Percentiles rank a stretch among this genome's conserved stretches.
These are phyloP conservation scores for Cymbopogon flexuosus DNA, from an alignment of 202 grass and related monocot genomes.

Conservation along the genomic window DNA sequence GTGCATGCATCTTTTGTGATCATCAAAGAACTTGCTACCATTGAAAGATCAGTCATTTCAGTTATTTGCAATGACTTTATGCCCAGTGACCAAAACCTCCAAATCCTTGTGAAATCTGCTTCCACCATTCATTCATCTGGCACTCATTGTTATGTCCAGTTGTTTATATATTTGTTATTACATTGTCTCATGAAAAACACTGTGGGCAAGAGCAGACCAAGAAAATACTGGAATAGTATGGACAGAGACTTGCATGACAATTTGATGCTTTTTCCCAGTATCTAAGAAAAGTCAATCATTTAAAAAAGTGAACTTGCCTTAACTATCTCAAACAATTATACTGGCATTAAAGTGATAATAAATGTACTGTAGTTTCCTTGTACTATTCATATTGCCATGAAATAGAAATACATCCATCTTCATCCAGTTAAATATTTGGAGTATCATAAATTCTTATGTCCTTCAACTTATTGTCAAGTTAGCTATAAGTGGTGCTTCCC, in stretches of 20 bases:
- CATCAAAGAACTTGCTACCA: slow-evolving; percentile 14
- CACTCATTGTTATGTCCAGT: background rate
- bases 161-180: background rate
- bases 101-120: slow-evolving; percentile 20
- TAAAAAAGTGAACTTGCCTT: background rate
- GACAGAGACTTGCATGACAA: slow-evolving; percentile 7
- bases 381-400: slow-evolving; percentile 29
- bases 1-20: slow-evolving; percentile 8
- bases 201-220: background rate
- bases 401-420: slow-evolving; percentile 22
- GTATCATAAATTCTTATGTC: background rate
- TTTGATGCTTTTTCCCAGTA: background rate
- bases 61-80: background rate
- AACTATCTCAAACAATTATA: slow-evolving; percentile 6
- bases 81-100: slow-evolving; percentile 14
- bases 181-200: background rate
- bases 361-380: slow-evolving; percentile 11
- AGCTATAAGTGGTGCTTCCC: slow-evolving; percentile 5
- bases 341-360: slow-evolving; percentile 21
- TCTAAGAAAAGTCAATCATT: background rate
- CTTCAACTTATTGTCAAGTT: background rate
- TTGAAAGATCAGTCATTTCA: slow-evolving; percentile 19
- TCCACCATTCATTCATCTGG: background rate
- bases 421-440: slow-evolving; percentile 3
- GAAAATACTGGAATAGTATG: background rate